A percentile compares a stretch with the other conserved stretches of the same genome.
These are phyloP conservation scores for Arthroderma sp. DNA, from an alignment of 2,329 filamentous ascomycete genomes.

Conservation along the genomic window DNA sequence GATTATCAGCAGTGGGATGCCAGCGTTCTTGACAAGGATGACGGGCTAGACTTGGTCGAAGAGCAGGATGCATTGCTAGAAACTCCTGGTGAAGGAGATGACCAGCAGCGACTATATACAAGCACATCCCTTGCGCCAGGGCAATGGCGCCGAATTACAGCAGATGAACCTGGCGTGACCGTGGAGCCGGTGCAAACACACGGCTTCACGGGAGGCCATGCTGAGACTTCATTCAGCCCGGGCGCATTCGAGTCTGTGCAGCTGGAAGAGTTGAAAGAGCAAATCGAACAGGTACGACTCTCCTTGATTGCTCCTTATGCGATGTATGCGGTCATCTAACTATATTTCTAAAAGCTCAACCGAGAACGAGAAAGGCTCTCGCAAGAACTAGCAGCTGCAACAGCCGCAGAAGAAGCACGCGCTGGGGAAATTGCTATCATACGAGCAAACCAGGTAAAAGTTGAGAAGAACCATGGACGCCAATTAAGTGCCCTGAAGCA, in stretches of 20 bases:
- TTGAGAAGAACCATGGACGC: conserved; percentile 42
- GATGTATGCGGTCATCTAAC: background rate
- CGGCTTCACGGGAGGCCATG: background rate
- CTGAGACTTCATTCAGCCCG: background rate
- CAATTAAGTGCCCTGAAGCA: conserved; percentile 43
- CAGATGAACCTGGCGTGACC: background rate
- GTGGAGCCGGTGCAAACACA: background rate
- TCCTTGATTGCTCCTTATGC: background rate
- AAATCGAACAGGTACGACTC: conserved; percentile 12
- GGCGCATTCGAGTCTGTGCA: conserved; percentile 3
- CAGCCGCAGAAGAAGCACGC: conserved; percentile 37
- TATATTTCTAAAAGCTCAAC: conserved; percentile 22
- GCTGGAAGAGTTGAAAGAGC: conserved; percentile 12
- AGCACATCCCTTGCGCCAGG: background rate
- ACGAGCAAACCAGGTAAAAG: conserved; percentile 44
- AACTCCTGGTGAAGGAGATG: background rate
- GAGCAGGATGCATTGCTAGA: conserved; percentile 1
- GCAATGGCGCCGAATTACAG: conserved; percentile 3
- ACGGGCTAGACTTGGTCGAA: background rate
- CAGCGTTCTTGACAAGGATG: background rate
- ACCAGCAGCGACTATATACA: background rate
- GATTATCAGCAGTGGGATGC: conserved; percentile 20
- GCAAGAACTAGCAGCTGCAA: conserved; percentile 30
- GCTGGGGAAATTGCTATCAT: conserved; percentile 52
- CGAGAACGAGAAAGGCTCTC: conserved; percentile 31